Evolutionary conservation across 495 filamentous ascomycete genomes (phyloP).

Genomic region (Cercophora scortea): DNA sequence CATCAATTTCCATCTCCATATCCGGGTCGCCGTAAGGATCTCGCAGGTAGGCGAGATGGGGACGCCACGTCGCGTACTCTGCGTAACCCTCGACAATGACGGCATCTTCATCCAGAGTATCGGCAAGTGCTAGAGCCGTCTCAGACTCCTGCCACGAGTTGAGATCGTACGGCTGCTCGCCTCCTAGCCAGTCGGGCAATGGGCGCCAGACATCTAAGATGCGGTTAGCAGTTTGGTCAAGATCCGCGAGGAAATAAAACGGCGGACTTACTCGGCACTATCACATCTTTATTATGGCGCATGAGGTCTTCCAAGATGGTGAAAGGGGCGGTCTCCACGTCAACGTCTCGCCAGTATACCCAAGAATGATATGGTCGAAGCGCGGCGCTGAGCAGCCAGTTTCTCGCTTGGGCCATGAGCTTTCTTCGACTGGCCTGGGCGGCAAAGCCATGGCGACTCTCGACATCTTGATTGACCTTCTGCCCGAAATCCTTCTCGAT

Average conservation of each 20-base stretch:
- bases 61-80: conserved; percentile 97
- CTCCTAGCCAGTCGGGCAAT: conserved; percentile 96
- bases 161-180: conserved; percentile 97
- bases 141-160: conserved; percentile 99
- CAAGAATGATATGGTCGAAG: conserved; percentile 92
- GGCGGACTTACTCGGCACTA: conserved; percentile 84
- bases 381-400: conserved; percentile 94
- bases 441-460: conserved; percentile 95
- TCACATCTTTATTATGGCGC: conserved; percentile 98
- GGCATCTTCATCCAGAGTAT: conserved; percentile 94
- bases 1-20: conserved; percentile 99
- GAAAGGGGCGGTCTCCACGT: conserved; percentile 92
- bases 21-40: conserved; percentile 97
- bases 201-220: conserved; percentile 91
- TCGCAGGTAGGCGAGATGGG: conserved; percentile 92
- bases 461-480: conserved; percentile 94
- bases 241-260: too few relatives aligned
- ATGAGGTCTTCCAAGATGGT: conserved; percentile 98
- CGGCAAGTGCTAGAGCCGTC: conserved; percentile 86
- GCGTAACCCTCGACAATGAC: conserved; percentile 99
- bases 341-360: conserved; percentile 99
- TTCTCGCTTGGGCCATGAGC: conserved; percentile 94
- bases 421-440: conserved; percentile 91
- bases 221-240: conserved; percentile 1
- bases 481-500: conserved; percentile 99